phyloP scores from a whole-genome alignment of 768 basidiomycete species.

The Boletales sp. region DNA sequence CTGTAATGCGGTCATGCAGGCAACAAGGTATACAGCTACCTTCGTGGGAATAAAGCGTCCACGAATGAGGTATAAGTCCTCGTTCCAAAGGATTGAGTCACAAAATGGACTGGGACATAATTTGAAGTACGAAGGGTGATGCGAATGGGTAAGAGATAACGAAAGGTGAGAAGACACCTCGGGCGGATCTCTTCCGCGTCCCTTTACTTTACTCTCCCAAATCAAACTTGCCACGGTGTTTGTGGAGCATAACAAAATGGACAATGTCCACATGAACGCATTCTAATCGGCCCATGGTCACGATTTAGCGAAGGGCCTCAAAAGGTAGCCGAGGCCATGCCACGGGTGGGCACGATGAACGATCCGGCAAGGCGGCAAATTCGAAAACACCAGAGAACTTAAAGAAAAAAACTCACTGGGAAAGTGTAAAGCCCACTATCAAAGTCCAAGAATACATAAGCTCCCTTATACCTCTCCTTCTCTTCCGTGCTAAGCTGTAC shows the following conservation, averaged over 20 bases:
- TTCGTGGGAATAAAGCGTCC: not conserved
- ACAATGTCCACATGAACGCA: not conserved
- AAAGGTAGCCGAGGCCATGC: not conserved
- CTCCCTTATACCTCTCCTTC: conserved; percentile 52
- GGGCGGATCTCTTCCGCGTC: conserved; percentile 28
- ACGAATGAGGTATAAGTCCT: not conserved
- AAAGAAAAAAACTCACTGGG: conserved; percentile 49
- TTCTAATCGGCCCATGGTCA: too few species aligned
- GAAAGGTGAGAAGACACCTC: conserved; percentile 1
- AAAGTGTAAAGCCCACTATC: conserved; percentile 77
- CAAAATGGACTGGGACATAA: not conserved
- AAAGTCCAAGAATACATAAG: conserved; percentile 74
- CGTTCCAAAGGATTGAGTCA: not conserved
- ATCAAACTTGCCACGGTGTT: too few species aligned
- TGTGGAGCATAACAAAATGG: not conserved
- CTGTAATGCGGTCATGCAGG: not conserved
- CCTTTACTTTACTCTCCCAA: not conserved
- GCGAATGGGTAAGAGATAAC: not conserved
- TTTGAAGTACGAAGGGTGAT: not conserved
- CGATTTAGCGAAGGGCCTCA: not conserved
- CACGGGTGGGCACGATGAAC: not conserved
- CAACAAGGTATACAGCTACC: too few species aligned
- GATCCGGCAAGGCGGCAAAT: not conserved
- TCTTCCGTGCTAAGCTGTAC: conserved; percentile 75
- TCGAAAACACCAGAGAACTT: not conserved